Evolutionary conservation across 2,329 filamentous ascomycete species (phyloP).

Genomic region (Aspergillus sclerotialis): DNA sequence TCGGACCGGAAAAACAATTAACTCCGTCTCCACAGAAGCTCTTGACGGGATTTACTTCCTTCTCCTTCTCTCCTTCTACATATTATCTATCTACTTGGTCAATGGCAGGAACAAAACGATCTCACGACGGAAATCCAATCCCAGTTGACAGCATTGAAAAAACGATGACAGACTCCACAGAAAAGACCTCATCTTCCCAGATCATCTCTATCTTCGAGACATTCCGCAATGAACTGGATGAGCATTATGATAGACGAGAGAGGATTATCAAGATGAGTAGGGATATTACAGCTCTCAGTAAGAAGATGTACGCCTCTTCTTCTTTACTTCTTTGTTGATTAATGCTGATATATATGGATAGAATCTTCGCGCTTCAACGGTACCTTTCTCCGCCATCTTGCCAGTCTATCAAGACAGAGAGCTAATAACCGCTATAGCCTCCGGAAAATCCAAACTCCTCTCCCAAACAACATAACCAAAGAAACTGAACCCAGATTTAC

Average conservation of each 20-base stretch:
- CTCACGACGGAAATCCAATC: constrained; percentile 30
- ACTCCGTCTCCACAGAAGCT: no score
- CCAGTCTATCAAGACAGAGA: constrained; percentile 16
- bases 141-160: constrained; percentile 5
- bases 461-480: constrained; percentile 63
- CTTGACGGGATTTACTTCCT: no score
- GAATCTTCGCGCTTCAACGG: constrained; percentile 81
- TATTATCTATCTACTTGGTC: no score
- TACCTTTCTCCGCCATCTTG: constrained; percentile 27
- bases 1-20: no score
- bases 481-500: constrained; percentile 63
- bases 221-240: constrained; percentile 82
- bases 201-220: constrained; percentile 68
- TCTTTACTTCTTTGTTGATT: constrained; percentile 1
- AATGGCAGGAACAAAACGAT: constrained; percentile 32
- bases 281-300: constrained; percentile 88
- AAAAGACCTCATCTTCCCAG: constrained; percentile 28
- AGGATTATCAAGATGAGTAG: constrained; percentile 82
- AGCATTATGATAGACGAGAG: constrained; percentile 89
- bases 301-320: constrained; percentile 70
- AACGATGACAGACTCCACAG: constrained; percentile 9
- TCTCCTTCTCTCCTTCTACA: no score
- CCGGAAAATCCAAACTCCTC: constrained; percentile 32
- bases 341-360: constrained; percentile 32
- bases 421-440: constrained; percentile 20